phyloP scores from a whole-genome alignment of 2,329 filamentous ascomycete species.

The Anisogramma anomala region DNA sequence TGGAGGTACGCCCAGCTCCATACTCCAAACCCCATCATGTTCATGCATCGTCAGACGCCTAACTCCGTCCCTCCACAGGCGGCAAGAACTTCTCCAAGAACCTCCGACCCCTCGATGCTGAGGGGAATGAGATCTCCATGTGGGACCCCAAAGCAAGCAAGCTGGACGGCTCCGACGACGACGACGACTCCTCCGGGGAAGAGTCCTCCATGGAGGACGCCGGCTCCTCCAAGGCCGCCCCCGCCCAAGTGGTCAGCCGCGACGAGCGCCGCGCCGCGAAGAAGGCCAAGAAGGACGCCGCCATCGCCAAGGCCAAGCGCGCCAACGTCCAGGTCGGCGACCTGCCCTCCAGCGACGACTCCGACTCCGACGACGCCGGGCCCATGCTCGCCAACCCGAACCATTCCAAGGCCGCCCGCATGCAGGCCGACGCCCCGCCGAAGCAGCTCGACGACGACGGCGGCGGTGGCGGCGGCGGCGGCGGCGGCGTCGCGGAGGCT shows the following conservation, averaged over 20 bases:
- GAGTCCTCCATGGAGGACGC: conserved; percentile 31
- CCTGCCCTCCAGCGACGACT: conserved; percentile 61
- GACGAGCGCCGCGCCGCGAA: conserved; percentile 80
- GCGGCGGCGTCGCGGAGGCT: conserved; percentile 39
- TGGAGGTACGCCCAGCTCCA: conserved; percentile 53
- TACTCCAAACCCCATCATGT: background rate
- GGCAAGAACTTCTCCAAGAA: conserved; percentile 94
- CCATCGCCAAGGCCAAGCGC: conserved; percentile 63
- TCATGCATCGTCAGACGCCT: background rate
- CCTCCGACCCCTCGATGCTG: conserved; percentile 74
- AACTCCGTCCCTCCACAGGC: conserved; percentile 39
- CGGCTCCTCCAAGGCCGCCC: conserved; percentile 26
- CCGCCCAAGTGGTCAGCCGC: conserved; percentile 49
- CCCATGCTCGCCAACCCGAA: conserved; percentile 87
- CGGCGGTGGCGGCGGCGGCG: conserved; percentile 40
- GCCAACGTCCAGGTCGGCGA: conserved; percentile 72
- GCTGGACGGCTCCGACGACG: conserved; percentile 37
- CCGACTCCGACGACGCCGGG: conserved; percentile 47
- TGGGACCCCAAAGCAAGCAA: conserved; percentile 55
- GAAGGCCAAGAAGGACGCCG: conserved; percentile 84
- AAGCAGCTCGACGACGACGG: conserved; percentile 12
- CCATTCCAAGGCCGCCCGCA: conserved; percentile 64
- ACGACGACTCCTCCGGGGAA: conserved; percentile 38
- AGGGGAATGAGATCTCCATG: conserved; percentile 82
- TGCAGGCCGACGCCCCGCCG: conserved; percentile 37